Percentiles rank a stretch among this genome's conserved stretches.
phyloP scores from a whole-genome alignment of 2,329 filamentous ascomycete species.

The Raffaelea ambrosiae region DNA sequence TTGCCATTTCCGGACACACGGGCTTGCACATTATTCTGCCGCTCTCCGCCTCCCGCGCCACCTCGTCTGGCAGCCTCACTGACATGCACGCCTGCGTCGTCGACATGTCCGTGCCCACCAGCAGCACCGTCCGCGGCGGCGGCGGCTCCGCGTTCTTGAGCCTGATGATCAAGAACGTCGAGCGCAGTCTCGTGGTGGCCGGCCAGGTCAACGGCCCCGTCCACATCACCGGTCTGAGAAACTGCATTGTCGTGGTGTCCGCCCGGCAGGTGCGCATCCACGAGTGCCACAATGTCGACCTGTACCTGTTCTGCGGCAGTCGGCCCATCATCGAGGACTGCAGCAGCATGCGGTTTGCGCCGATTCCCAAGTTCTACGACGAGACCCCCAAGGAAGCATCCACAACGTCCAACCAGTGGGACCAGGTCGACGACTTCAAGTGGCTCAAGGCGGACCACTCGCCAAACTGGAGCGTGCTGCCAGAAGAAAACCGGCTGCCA shows the following conservation, averaged over 20 bases:
- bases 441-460: constrained; percentile 83
- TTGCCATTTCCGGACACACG: constrained; percentile 59
- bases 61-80: constrained; percentile 64
- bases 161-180: constrained; percentile 58
- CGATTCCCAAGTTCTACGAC: constrained; percentile 58
- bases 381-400: constrained; percentile 20
- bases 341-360: constrained; percentile 66
- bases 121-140: constrained; percentile 19
- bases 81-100: constrained; percentile 64
- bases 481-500: constrained; percentile 47
- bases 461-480: constrained; percentile 76
- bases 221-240: constrained; percentile 67
- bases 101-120: constrained; percentile 64
- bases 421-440: constrained; percentile 93
- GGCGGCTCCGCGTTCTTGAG: constrained; percentile 59
- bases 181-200: constrained; percentile 63
- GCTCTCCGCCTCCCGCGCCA: constrained; percentile 58
- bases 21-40: constrained; percentile 72
- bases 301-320: constrained; percentile 76
- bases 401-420: constrained; percentile 59
- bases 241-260: constrained; percentile 69
- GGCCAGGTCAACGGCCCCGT: constrained; percentile 72
- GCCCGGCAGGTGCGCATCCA: constrained; percentile 92
- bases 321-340: constrained; percentile 95
- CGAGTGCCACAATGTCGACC: constrained; percentile 68